A percentile compares a stretch with the other conserved stretches of the same genome.
Evolutionary conservation across 768 basidiomycete genomes (phyloP).

Genomic region (Stropharia rugosoannulata): DNA sequence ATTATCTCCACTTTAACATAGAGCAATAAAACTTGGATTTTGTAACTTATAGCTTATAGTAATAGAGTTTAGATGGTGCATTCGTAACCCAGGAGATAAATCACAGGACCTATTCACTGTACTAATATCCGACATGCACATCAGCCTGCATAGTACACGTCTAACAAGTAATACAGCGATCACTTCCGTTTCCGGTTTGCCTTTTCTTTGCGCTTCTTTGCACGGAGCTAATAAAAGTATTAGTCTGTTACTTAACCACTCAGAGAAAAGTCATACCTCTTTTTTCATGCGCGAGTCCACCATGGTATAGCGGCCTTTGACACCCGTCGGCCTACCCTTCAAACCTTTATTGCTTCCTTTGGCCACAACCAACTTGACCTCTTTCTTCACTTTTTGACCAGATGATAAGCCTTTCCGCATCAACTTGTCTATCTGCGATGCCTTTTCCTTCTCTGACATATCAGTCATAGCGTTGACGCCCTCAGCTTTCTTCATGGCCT

Average conservation of each 20-base stretch:
- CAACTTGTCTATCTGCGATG: conserved; percentile 88
- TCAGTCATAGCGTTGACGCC: conserved; percentile 86
- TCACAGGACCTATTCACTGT: too few species aligned
- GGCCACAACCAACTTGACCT: conserved; percentile 87
- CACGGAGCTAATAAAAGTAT: conserved; percentile 58
- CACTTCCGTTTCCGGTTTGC: conserved; percentile 60
- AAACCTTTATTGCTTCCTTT: conserved; percentile 87
- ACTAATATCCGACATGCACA: neutral
- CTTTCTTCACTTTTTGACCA: conserved; percentile 65
- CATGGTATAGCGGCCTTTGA: conserved; percentile 95
- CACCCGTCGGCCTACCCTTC: conserved; percentile 92
- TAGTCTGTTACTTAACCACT: neutral
- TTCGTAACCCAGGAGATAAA: too few species aligned
- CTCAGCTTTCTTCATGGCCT: conserved; percentile 95
- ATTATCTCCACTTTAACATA: conserved; percentile 29
- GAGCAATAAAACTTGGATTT: neutral
- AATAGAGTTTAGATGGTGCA: neutral
- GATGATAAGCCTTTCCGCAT: conserved; percentile 79
- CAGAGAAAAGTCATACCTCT: conserved; percentile 53
- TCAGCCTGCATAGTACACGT: neutral
- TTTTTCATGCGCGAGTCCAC: conserved; percentile 93
- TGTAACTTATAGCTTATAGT: neutral
- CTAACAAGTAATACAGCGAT: neutral
- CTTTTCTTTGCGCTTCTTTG: conserved; percentile 78
- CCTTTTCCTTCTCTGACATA: conserved; percentile 94